Percentiles rank a stretch among this genome's conserved stretches.
Evolutionary conservation across 75 land plant genomes (phyloP).

Genomic region (Sequoiadendron giganteum): DNA sequence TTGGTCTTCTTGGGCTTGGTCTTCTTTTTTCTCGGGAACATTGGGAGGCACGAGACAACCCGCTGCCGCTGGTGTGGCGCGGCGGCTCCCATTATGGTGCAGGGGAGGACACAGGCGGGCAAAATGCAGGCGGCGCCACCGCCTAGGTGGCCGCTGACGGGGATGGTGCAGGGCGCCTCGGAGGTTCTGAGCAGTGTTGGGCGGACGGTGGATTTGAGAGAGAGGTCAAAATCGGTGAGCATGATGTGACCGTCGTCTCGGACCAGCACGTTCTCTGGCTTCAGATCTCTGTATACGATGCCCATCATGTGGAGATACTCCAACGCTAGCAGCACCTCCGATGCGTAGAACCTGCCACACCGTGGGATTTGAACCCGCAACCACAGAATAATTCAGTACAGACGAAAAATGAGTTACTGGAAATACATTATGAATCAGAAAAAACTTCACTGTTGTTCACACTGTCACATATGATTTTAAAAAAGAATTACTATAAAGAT

Average conservation of each 20-base stretch:
- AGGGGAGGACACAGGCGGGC: background rate
- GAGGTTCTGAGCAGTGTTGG: background rate
- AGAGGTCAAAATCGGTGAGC: slow-evolving; percentile 33
- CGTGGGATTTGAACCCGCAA: background rate
- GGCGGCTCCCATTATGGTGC: background rate
- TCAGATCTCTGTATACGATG: slow-evolving; percentile 32
- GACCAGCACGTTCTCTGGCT: slow-evolving; percentile 31
- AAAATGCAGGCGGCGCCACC: slow-evolving; percentile 24
- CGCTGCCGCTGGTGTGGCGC: background rate
- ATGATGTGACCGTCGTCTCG: slow-evolving; percentile 21
- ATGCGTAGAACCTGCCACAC: slow-evolving; percentile 23
- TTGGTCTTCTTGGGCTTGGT: slow-evolving; percentile 19
- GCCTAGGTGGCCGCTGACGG: slow-evolving; percentile 6
- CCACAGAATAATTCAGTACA: background rate
- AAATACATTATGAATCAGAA: background rate
- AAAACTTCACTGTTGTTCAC: too few species aligned
- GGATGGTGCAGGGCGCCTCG: background rate
- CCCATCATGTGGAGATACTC: slow-evolving; percentile 25
- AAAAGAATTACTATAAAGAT: too few species aligned
- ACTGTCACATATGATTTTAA: too few species aligned
- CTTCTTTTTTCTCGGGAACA: slow-evolving; percentile 38
- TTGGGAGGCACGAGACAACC: slow-evolving; percentile 19
- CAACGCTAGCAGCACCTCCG: slow-evolving; percentile 23
- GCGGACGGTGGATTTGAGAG: background rate
- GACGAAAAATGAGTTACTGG: too few species aligned